Evolutionary conservation across 495 filamentous ascomycete species (phyloP).

Genomic region (Wilcoxina mikolae): DNA sequence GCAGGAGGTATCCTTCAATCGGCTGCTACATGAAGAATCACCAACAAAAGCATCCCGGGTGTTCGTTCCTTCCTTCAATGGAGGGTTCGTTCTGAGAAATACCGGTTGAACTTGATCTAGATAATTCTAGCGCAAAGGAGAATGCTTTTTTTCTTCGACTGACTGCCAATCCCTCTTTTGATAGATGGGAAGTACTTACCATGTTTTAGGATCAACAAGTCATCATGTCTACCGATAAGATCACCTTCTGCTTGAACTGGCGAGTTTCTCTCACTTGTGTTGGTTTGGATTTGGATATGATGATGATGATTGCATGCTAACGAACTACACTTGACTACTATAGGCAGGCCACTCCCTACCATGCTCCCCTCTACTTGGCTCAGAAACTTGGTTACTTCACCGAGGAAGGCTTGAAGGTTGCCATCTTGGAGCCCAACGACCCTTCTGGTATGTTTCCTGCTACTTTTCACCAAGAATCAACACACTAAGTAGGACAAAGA

Average conservation of each 20-base stretch:
- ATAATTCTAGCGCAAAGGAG: constrained; percentile 65
- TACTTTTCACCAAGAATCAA: constrained; percentile 13
- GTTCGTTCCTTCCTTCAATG: constrained; percentile 16
- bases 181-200: constrained; percentile 3
- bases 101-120: constrained; percentile 69
- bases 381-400: constrained; percentile 56
- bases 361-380: constrained; percentile 55
- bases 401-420: constrained; percentile 54
- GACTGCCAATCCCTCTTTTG: not conserved
- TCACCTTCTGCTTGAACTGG: constrained; percentile 62
- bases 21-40: not conserved
- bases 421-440: constrained; percentile 56
- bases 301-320: too few species aligned
- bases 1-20: not conserved
- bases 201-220: constrained; percentile 2
- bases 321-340: too few species aligned
- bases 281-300: too few species aligned
- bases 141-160: constrained; percentile 4
- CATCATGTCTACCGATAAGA: constrained; percentile 60
- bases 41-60: constrained; percentile 32
- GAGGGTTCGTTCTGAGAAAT: constrained; percentile 45
- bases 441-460: constrained; percentile 35
- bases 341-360: constrained; percentile 61
- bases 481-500: constrained; percentile 33
- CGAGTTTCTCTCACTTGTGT: constrained; percentile 15